Conservation (phyloP, 805 yeast species). For the Nakazawaea siamensis region DNA sequence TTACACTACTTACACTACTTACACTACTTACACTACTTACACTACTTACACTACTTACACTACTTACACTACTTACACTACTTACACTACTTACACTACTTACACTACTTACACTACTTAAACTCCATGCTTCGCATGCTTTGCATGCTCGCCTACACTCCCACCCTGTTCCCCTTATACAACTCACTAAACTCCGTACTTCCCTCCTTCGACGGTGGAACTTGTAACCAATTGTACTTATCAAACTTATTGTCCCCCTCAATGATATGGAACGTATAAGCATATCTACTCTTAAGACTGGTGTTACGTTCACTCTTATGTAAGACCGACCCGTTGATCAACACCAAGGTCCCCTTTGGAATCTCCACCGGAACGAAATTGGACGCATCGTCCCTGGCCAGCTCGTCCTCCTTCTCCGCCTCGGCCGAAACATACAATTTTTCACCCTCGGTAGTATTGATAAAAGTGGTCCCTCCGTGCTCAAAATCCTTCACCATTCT, state of each 20-base stretch:
- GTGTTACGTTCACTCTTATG: constrained; percentile 62
- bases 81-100: too few relatives aligned
- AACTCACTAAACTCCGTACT: constrained; percentile 40
- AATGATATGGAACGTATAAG: constrained; percentile 74
- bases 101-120: too few relatives aligned
- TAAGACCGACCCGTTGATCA: constrained; percentile 63
- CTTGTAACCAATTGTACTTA: constrained; percentile 66
- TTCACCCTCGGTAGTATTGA: constrained; percentile 17
- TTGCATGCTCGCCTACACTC: constrained; percentile 2
- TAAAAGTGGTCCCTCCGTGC: constrained; percentile 50
- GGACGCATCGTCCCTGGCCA: constrained; percentile 23
- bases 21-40: too few relatives aligned
- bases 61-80: too few relatives aligned
- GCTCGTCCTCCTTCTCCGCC: constrained; percentile 18
- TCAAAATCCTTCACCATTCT: constrained; percentile 53
- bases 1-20: too few relatives aligned
- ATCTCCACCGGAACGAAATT: constrained; percentile 49
- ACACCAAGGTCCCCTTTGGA: constrained; percentile 62
- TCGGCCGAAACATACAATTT: constrained; percentile 17
- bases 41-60: too few relatives aligned
- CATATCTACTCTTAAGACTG: constrained; percentile 53
- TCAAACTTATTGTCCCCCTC: constrained; percentile 63
- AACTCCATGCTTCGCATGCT: too few relatives aligned
- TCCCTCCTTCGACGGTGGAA: constrained; percentile 52
- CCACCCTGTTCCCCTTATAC: constrained; percentile 10